Percentiles rank a stretch among this genome's conserved stretches.
phyloP scores from a whole-genome alignment of 2,329 filamentous ascomycete species.

The Trichoderma breve region DNA sequence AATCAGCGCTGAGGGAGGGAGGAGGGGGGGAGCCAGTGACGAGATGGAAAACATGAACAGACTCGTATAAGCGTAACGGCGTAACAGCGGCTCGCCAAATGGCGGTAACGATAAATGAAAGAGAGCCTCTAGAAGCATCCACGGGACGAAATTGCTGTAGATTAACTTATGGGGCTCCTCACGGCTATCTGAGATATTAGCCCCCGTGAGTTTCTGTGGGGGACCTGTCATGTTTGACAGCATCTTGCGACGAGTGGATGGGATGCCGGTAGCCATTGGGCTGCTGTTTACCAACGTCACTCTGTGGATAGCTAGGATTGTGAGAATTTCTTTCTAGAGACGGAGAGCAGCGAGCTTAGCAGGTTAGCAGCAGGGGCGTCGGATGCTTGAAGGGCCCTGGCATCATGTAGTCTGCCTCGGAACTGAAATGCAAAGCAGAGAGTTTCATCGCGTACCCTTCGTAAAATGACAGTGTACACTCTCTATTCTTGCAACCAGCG shows the following conservation, averaged over 20 bases:
- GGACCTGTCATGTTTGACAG: constrained; percentile 22
- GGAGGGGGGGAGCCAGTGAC: neutral
- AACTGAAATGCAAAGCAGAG: neutral
- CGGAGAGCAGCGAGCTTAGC: neutral
- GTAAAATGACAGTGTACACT: neutral
- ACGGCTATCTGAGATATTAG: constrained; percentile 20
- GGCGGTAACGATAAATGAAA: constrained; percentile 13
- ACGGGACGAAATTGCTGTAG: neutral
- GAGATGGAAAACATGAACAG: neutral
- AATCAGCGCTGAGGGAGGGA: neutral
- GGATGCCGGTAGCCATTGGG: constrained; percentile 18
- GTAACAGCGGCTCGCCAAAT: constrained; percentile 18
- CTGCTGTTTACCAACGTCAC: constrained; percentile 4
- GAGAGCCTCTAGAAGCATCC: constrained; percentile 12
- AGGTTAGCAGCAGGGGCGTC: neutral
- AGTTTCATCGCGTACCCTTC: neutral
- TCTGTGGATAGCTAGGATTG: neutral
- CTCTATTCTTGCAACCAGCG: neutral
- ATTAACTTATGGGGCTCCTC: constrained; percentile 12
- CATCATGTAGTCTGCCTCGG: neutral
- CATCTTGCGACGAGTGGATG: constrained; percentile 12
- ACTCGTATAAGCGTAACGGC: constrained; percentile 1
- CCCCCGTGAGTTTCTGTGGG: constrained; percentile 19
- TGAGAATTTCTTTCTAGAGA: neutral
- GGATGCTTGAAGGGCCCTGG: neutral